Base-by-base conservation (phyloP, 768 basidiomycete genomes). In the Agaricus subrufescens region DNA sequence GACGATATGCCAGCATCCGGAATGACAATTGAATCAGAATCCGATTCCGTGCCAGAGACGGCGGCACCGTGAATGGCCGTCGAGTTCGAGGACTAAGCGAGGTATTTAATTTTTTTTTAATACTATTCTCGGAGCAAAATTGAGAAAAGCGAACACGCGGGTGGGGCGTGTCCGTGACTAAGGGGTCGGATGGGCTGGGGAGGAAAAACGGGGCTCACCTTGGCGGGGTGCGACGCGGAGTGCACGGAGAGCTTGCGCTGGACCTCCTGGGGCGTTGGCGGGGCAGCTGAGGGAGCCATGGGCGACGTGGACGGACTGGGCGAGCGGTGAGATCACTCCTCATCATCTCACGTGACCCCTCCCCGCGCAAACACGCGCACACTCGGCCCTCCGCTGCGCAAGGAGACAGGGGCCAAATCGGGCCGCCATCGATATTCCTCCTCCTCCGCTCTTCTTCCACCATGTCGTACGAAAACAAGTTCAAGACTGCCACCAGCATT, bases 221-320 rank as follows among this genome's bases (percentile, higher is more conserved):
- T 79, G 68, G 74, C 71, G 56, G 34, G 34, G 7, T 77, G 79
- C 34, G 82, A 73, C 2, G 76, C 77, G 0, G 86, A 83, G 62
- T 87, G 86, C 19, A 91, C 80, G 2, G 90, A 92, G 5, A 95
- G 82, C 67, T 94, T 94, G 61, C 91, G 79, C 56, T 89, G 81
- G 15, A 95, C 83, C 73, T 95, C 93, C 68, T 92, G 91, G 14
- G 87, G 85, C 11, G 92, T 86, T 7, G 91, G 93, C 4, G 91
- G 88, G 12, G 87, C 70, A 56, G 71, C 79, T 54, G 73, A 67
- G 42, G 73, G 72, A 19, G 76, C 65, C 74, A 75, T 75, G 43
- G 40, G 43, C 52, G 55, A 59, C 47, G 52, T 47, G 31, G 26
- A 23, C 25, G 39, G 29, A 43, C 47, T 50, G 52, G 30, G 47